A percentile compares a stretch with the other conserved stretches of the same genome.
Evolutionary conservation across 2,329 filamentous ascomycete species (phyloP).

Genomic region (Aspergillus quadricinctus): DNA sequence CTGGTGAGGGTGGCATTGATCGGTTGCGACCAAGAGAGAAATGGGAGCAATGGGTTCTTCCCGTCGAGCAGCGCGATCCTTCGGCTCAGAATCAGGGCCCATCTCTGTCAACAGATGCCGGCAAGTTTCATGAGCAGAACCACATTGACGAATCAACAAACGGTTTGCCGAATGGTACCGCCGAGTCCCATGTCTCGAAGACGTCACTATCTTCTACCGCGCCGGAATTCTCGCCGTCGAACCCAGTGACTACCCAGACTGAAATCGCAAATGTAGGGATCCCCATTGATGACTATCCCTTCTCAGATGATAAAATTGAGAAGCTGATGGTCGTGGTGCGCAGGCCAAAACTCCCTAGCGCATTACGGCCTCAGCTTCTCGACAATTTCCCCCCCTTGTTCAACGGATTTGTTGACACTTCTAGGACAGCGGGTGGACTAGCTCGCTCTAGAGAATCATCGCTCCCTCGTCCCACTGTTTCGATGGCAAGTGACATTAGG

Average conservation of each 20-base stretch:
- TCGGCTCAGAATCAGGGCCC: constrained; percentile 71
- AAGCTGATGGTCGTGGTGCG: constrained; percentile 44
- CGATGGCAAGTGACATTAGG: constrained; percentile 16
- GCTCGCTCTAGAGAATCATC: constrained; percentile 36
- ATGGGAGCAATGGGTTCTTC: constrained; percentile 77
- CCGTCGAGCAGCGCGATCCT: constrained; percentile 65
- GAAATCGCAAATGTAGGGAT: constrained; percentile 36
- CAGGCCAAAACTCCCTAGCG: constrained; percentile 34
- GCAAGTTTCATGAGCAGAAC: constrained; percentile 35
- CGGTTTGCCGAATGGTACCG: constrained; percentile 39
- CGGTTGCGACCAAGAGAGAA: constrained; percentile 68
- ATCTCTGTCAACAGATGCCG: constrained; percentile 20
- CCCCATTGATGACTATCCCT: constrained; percentile 31
- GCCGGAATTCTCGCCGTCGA: constrained; percentile 56
- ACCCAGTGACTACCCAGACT: constrained; percentile 23
- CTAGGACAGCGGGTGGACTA: constrained; percentile 47
- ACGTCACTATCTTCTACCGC: constrained; percentile 60
- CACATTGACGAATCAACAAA: constrained; percentile 29
- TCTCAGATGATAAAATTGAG: constrained; percentile 50
- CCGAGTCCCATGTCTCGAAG: constrained; percentile 36
- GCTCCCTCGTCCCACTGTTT: constrained; percentile 30
- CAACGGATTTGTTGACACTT: constrained; percentile 53
- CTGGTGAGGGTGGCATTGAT: constrained; percentile 72
- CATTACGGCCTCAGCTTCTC: constrained; percentile 34
- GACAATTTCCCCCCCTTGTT: constrained; percentile 46